Evolutionary conservation across 352 stramenopile genomes (phyloP), one percentile per base, ranked within the genome.

Genomic region (Pythium pyrilobum): DNA sequence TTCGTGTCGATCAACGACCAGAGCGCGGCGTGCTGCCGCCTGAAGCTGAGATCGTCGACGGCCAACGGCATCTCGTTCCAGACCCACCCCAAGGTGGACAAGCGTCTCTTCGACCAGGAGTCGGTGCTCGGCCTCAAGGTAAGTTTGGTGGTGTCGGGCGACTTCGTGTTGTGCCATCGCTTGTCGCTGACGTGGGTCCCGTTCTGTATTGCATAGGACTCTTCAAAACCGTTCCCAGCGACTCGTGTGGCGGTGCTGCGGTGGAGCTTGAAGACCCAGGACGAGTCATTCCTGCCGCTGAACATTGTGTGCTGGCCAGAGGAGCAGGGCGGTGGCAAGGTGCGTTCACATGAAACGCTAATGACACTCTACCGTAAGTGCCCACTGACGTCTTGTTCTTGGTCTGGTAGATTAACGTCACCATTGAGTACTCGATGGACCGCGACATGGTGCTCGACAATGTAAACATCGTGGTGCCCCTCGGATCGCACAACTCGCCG

Each of bases 221-320:
- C 79, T 2, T 74, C 79, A 16, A 95, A 95, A 67, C 81, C 84
- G 16, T 95, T 95, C 59, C 84, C 84, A 16, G 74, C 79, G 34
- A 81, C 77, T 9, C 81, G 84, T 47, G 84, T 95, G 33, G 84
- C 78, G 15, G 82, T 95, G 32, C 38, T 95, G 60, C 75, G 84
- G 50, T 95, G 84, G 84, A 89, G 81, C 47, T 63, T 92, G 59
- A 95, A 95, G 74, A 87, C 84, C 41, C 79, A 90, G 42, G 84
- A 95, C 59, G 81, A 95, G 43, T 75, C 77, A n/a, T 85, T 89
- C 57, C 49, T 92, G 52, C 84, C 84, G 10, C 56, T 95, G 15
- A 91, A 90, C 72, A 87, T 95, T 63, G 89, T 84, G 33, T 95
- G 84, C 68, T 95, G 84, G 84, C 84, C 84, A 0, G 84, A 95